Conservation (phyloP, 768 basidiomycete genomes). For the Boletus barrowsii region DNA sequence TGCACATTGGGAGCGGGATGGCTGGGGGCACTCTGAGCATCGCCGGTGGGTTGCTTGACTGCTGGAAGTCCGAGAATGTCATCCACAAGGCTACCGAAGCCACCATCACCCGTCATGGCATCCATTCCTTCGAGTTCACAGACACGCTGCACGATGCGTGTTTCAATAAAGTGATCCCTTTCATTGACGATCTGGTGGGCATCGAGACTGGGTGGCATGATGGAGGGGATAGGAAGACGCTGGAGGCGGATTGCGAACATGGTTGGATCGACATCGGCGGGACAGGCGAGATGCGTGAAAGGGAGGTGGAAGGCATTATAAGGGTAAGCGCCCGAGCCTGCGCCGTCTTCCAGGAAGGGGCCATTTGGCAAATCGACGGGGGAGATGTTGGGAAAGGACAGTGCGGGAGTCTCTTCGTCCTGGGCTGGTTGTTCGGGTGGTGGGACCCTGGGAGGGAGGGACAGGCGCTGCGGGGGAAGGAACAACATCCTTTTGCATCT, state of each 20-base stretch:
- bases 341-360: slow-evolving; percentile 75
- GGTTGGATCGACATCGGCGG: slow-evolving; percentile 54
- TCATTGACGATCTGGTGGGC: slow-evolving; percentile 89
- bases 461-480: slow-evolving; percentile 28
- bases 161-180: slow-evolving; percentile 86
- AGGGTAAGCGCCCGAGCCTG: slow-evolving; percentile 66
- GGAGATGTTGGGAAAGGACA: slow-evolving; percentile 38
- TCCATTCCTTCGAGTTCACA: slow-evolving; percentile 80
- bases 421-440: slow-evolving; percentile 42
- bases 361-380: slow-evolving; percentile 66
- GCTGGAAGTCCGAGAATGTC: slow-evolving; percentile 23
- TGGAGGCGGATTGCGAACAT: slow-evolving; percentile 72
- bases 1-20: slow-evolving; percentile 62
- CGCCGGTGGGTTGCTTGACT: slow-evolving; percentile 25
- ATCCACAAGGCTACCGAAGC: slow-evolving; percentile 52
- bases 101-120: slow-evolving; percentile 76
- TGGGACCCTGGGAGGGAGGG: slow-evolving; percentile 11
- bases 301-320: slow-evolving; percentile 90
- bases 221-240: slow-evolving; percentile 76
- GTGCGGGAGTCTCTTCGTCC: slow-evolving; percentile 49
- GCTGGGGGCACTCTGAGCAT: slow-evolving; percentile 7
- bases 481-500: slow-evolving; percentile 56
- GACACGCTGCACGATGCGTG: slow-evolving; percentile 84
- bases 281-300: slow-evolving; percentile 72
- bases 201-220: slow-evolving; percentile 91